Evolutionary conservation across 495 filamentous ascomycete genomes (phyloP), one percentile per base, ranked within the genome.

Genomic region (Hyaloscypha bicolor): DNA sequence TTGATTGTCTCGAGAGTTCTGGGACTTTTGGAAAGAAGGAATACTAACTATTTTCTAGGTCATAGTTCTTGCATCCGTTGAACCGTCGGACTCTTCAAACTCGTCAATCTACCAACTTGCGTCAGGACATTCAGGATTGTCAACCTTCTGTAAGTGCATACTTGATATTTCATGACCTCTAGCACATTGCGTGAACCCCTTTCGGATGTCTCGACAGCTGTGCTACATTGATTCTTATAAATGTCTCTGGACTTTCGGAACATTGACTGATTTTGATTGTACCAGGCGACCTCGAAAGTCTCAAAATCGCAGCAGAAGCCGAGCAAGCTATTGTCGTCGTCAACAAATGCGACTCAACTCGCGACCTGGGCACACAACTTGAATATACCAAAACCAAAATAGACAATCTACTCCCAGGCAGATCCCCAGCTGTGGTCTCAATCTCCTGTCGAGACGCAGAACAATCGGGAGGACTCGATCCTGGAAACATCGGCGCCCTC

Each of bases 281-380:
- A 48, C 84, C 6, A 48, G 42, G 83, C 67, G 84, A 87, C 65
- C 4, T 62, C 4, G 79, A 83, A 63, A 81, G 82, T 9, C 75
- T 86, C 14, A 68, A 69, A 21, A 71, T 87, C 9, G 81, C 81
- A 9, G 76, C 83, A 2, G 76, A 77, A 0, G 87, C 85, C 12
- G 85, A 87, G 62, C 82, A 87, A 55, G 81, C 90, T 19, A 74
- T 97, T 1, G 79, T 96, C 32, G 90, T 86, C 5, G 78, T 97
- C 65, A 97, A 97, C 80, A 97, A 97, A 76, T 85, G 84, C 67
- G 94, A 97, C 74, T 78, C 80, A 32, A 75, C 91, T 63, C 21
- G 4, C 42, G 9, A 14, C 3, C 16, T 48, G 3, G 16, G 11
- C 42, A 8, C 0, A 4, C 25, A 69, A 11, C 1, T 67, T 1